phyloP scores from a whole-genome alignment of 805 yeast genomes.

The Monosporozyma aquatica region DNA sequence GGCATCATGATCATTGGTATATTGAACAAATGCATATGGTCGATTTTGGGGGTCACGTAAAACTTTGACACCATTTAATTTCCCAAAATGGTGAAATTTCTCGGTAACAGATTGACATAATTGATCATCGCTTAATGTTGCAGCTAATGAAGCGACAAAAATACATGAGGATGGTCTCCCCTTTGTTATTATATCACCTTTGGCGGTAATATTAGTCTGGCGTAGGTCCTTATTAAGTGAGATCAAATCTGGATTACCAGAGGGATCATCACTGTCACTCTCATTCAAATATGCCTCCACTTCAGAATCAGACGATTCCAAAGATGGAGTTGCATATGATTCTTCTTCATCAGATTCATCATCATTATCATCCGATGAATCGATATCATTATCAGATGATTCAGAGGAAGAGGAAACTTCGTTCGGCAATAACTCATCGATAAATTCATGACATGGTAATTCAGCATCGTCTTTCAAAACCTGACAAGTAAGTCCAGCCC shows the following conservation, averaged over 20 bases:
- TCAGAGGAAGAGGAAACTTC: conserved; percentile 20
- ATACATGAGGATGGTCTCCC: conserved; percentile 81
- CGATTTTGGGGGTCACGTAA: conserved; percentile 71
- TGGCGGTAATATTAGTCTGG: background rate
- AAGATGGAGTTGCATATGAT: conserved; percentile 3
- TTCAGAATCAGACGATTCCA: background rate
- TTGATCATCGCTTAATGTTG: conserved; percentile 56
- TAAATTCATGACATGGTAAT: conserved; percentile 13
- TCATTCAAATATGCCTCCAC: background rate
- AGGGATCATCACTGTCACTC: background rate
- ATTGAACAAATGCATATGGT: conserved; percentile 92
- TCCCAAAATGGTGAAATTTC: conserved; percentile 66
- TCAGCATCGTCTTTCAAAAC: background rate
- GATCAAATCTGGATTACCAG: too few species aligned
- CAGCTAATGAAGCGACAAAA: conserved; percentile 75
- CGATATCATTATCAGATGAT: background rate
- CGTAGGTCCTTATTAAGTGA: too few species aligned
- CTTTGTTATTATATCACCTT: conserved; percentile 19
- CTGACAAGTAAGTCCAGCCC: background rate
- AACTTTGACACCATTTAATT: conserved; percentile 65
- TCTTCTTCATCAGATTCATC: conserved; percentile 10
- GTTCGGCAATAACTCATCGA: conserved; percentile 16
- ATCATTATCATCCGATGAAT: background rate
- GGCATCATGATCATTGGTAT: conserved; percentile 61
- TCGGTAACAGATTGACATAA: conserved; percentile 58